phyloP scores from a whole-genome alignment of 1,139 yeast species.

The Zygosaccharomyces pseudobailii region DNA sequence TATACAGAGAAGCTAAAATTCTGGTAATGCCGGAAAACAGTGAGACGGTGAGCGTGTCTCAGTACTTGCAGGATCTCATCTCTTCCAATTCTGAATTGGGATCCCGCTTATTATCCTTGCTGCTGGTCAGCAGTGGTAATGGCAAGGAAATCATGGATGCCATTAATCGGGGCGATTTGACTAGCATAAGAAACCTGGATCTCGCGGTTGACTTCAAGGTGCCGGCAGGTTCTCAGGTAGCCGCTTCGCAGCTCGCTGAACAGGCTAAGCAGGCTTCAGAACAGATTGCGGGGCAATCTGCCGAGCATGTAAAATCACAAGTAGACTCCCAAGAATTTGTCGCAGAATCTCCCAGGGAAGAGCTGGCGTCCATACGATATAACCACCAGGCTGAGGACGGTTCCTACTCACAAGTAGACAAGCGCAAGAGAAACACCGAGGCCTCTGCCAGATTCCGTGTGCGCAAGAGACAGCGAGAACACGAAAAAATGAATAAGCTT shows the following conservation, averaged over 20 bases:
- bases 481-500: conserved; percentile 22
- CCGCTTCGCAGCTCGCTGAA: neutral
- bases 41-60: conserved; percentile 9
- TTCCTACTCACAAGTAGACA: neutral
- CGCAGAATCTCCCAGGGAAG: neutral
- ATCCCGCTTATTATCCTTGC: conserved; percentile 28
- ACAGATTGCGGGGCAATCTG: neutral
- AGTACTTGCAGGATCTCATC: conserved; percentile 21
- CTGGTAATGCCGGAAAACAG: conserved; percentile 1
- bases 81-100: conserved; percentile 30
- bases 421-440: conserved; percentile 22
- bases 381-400: neutral
- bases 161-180: conserved; percentile 21
- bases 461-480: conserved; percentile 27
- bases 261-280: neutral
- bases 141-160: conserved; percentile 28
- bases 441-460: conserved; percentile 32
- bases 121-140: conserved; percentile 29
- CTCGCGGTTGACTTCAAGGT: conserved; percentile 7
- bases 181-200: conserved; percentile 6
- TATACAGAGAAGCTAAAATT: neutral
- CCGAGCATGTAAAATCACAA: neutral
- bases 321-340: neutral
- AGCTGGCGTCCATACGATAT: neutral
- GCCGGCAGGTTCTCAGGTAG: neutral